phyloP scores from a whole-genome alignment of 768 basidiomycete species.

The Lentinula guzmanii region DNA sequence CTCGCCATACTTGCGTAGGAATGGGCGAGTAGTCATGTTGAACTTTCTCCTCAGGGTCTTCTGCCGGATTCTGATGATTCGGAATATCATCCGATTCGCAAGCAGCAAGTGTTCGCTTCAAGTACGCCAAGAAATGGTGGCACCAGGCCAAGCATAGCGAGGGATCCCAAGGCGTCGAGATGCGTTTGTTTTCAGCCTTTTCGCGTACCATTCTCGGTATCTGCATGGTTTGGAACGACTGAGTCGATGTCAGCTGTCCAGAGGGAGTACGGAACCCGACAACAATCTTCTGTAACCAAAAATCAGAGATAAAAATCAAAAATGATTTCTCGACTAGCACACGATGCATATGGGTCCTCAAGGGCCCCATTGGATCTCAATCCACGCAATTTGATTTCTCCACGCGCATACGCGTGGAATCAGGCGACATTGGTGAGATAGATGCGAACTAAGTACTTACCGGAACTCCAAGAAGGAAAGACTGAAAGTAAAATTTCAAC shows the following conservation, averaged over 20 bases:
- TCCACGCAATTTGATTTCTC: not conserved
- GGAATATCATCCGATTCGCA: slow-evolving; percentile 16
- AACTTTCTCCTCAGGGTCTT: not conserved
- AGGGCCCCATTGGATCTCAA: not conserved
- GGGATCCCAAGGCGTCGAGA: slow-evolving; percentile 60
- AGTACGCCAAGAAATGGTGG: slow-evolving; percentile 49
- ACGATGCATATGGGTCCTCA: not conserved
- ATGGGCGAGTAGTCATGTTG: not conserved
- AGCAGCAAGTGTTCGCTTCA: slow-evolving; percentile 31
- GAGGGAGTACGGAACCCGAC: slow-evolving; percentile 82
- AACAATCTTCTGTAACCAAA: slow-evolving; percentile 59
- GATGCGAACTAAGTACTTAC: slow-evolving; percentile 30
- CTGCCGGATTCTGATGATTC: not conserved
- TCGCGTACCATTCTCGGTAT: slow-evolving; percentile 75
- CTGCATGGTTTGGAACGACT: slow-evolving; percentile 72
- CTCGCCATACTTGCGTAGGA: slow-evolving; percentile 56
- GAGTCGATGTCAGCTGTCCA: slow-evolving; percentile 61
- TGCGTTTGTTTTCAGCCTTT: slow-evolving; percentile 35
- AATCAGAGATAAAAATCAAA: not conserved
- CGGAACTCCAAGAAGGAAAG: slow-evolving; percentile 88
- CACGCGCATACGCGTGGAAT: not conserved
- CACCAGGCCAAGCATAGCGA: slow-evolving; percentile 71
- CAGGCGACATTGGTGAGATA: not conserved
- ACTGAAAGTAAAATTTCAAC: slow-evolving; percentile 91
- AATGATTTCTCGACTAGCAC: not conserved